phyloP scores from a whole-genome alignment of 306 rosid genomes.

The Carpinus fangiana region DNA sequence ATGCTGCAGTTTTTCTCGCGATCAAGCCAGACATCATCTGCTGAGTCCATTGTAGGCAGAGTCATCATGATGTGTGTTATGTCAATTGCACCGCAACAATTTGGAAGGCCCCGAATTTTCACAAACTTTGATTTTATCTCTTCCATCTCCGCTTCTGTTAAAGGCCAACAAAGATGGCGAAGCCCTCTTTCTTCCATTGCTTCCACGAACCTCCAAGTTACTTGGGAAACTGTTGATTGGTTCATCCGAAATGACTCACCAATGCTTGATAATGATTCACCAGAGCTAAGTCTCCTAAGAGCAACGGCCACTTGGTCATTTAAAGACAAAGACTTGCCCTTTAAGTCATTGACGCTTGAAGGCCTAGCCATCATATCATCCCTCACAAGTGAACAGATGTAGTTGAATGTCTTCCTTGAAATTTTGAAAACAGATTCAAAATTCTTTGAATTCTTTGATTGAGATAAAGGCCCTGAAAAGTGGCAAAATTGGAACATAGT shows the following conservation, averaged over 20 bases:
- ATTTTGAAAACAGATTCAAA: conserved; percentile 80
- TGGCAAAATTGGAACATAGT: conserved; percentile 20
- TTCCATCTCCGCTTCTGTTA: conserved; percentile 62
- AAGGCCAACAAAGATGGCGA: conserved; percentile 80
- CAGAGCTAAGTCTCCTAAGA: conserved; percentile 86
- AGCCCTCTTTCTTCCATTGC: conserved; percentile 87
- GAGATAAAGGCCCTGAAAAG: conserved; percentile 67
- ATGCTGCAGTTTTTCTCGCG: conserved; percentile 84
- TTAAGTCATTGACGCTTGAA: conserved; percentile 41
- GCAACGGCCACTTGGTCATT: conserved; percentile 90
- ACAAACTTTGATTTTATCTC: conserved; percentile 66
- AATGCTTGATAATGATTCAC: conserved; percentile 67
- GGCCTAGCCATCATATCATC: conserved; percentile 64
- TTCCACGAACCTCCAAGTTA: conserved; percentile 90
- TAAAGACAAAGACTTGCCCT: conserved; percentile 62
- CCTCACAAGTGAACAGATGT: conserved; percentile 79
- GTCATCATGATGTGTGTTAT: conserved; percentile 86
- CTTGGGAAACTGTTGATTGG: conserved; percentile 80
- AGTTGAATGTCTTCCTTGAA: conserved; percentile 78
- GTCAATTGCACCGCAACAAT: conserved; percentile 88
- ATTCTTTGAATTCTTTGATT: conserved; percentile 43
- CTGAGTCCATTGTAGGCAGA: conserved; percentile 55
- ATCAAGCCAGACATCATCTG: conserved; percentile 71
- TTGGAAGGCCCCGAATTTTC: conserved; percentile 65
- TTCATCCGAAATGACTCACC: conserved; percentile 73